Evolutionary conservation across 2,329 filamentous ascomycete species (phyloP).

Genomic region (Colletotrichum lindemuthianum): DNA sequence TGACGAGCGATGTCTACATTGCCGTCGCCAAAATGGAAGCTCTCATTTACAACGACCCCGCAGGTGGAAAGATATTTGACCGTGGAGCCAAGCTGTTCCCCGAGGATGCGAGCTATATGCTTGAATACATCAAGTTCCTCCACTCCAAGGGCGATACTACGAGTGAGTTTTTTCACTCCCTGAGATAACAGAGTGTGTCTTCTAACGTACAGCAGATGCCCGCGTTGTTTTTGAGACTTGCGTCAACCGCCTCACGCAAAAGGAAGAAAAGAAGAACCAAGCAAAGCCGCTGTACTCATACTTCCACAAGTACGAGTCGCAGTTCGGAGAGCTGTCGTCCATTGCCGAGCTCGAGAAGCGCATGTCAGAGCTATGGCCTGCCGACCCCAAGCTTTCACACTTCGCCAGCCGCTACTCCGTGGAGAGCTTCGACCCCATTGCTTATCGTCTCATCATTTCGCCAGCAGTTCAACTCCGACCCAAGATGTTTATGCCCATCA

Average conservation of each 20-base stretch:
- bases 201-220: constrained; percentile 70
- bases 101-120: constrained; percentile 89
- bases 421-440: constrained; percentile 82
- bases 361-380: constrained; percentile 93
- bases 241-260: constrained; percentile 81
- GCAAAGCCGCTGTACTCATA: constrained; percentile 88
- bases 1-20: constrained; percentile 95
- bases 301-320: constrained; percentile 94
- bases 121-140: constrained; percentile 96
- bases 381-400: constrained; percentile 79
- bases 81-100: constrained; percentile 93
- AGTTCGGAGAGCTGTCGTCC: constrained; percentile 91
- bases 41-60: constrained; percentile 92
- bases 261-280: constrained; percentile 77
- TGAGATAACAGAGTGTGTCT: background rate
- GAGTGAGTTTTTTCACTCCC: constrained; percentile 67
- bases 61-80: constrained; percentile 95
- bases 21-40: constrained; percentile 93
- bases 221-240: constrained; percentile 96
- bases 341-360: constrained; percentile 90
- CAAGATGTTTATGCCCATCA: constrained; percentile 63
- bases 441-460: constrained; percentile 84
- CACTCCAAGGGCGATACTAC: constrained; percentile 93
- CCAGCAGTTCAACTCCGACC: constrained; percentile 80
- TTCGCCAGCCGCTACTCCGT: constrained; percentile 82